phyloP scores from a whole-genome alignment of 805 yeast genomes.

The Wickerhamiella galacta region DNA sequence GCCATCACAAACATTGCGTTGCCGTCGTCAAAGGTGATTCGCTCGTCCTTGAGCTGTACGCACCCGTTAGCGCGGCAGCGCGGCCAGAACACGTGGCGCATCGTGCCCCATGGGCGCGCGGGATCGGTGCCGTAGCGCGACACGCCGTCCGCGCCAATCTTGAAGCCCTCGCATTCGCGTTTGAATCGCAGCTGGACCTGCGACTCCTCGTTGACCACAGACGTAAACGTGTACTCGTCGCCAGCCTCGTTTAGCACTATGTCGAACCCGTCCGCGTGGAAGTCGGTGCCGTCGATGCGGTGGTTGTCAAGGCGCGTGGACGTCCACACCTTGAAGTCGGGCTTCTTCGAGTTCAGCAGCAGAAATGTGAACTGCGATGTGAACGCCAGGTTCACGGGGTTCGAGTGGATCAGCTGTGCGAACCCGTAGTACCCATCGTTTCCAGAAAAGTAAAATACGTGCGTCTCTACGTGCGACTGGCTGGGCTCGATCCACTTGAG shows the following conservation, averaged over 20 bases:
- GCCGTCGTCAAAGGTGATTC: constrained; percentile 23
- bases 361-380: constrained; percentile 90
- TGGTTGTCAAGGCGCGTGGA: constrained; percentile 77
- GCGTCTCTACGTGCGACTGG: constrained; percentile 88
- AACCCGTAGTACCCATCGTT: constrained; percentile 58
- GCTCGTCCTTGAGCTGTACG: constrained; percentile 27
- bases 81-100: constrained; percentile 97
- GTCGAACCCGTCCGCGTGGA: constrained; percentile 57
- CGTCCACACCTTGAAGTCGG: constrained; percentile 59
- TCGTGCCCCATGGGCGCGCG: constrained; percentile 85
- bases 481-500: constrained; percentile 58
- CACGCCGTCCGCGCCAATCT: constrained; percentile 76
- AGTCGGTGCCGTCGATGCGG: constrained; percentile 42
- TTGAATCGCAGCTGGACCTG: constrained; percentile 51
- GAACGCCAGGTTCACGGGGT: constrained; percentile 62
- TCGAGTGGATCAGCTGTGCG: constrained; percentile 89
- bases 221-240: constrained; percentile 33
- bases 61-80: constrained; percentile 58
- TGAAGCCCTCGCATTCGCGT: constrained; percentile 52
- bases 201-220: constrained; percentile 52
- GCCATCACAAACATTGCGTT: constrained; percentile 85
- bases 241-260: constrained; percentile 43
- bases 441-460: constrained; percentile 71
- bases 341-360: constrained; percentile 37
- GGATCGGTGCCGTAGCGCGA: constrained; percentile 76